Conservation (phyloP, 768 basidiomycete species). For the Agaricus blazei region DNA sequence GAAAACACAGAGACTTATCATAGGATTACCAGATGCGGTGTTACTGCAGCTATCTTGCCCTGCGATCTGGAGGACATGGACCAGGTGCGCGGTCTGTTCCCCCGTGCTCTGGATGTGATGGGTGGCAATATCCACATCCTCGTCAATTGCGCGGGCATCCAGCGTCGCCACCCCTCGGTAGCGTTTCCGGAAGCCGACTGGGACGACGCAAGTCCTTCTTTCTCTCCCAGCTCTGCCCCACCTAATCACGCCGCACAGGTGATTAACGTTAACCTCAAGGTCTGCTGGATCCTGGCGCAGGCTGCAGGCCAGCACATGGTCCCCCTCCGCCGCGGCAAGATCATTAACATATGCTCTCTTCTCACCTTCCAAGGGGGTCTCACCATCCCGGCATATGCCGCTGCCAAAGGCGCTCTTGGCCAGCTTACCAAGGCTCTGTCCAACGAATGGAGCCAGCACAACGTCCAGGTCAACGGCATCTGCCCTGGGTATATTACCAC, state of each 20-base stretch:
- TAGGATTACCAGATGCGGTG: constrained; percentile 26
- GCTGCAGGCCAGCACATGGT: constrained; percentile 92
- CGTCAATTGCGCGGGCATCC: constrained; percentile 69
- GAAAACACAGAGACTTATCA: constrained; percentile 19
- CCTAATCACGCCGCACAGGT: constrained; percentile 41
- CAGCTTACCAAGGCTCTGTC: constrained; percentile 85
- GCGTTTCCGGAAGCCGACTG: constrained; percentile 62
- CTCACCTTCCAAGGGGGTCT: constrained; percentile 57
- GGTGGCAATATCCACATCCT: constrained; percentile 49
- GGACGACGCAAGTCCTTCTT: constrained; percentile 47
- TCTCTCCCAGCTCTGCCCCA: not conserved
- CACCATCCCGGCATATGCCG: constrained; percentile 87
- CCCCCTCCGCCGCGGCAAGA: constrained; percentile 56
- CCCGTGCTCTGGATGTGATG: constrained; percentile 34
- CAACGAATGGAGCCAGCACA: constrained; percentile 90
- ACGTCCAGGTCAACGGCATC: constrained; percentile 86
- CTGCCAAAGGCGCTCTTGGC: constrained; percentile 85
- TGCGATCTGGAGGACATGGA: constrained; percentile 38
- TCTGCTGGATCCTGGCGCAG: constrained; percentile 79
- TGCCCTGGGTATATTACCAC: constrained; percentile 87
- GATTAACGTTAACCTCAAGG: constrained; percentile 83
- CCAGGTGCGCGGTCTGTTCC: constrained; percentile 36
- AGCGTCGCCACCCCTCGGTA: constrained; percentile 52
- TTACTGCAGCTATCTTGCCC: constrained; percentile 21
- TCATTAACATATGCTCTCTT: constrained; percentile 70